These are phyloP conservation scores for Pseudogymnoascus sp. DNA, from an alignment of 2,329 filamentous ascomycete species.

Conservation along the genomic window DNA sequence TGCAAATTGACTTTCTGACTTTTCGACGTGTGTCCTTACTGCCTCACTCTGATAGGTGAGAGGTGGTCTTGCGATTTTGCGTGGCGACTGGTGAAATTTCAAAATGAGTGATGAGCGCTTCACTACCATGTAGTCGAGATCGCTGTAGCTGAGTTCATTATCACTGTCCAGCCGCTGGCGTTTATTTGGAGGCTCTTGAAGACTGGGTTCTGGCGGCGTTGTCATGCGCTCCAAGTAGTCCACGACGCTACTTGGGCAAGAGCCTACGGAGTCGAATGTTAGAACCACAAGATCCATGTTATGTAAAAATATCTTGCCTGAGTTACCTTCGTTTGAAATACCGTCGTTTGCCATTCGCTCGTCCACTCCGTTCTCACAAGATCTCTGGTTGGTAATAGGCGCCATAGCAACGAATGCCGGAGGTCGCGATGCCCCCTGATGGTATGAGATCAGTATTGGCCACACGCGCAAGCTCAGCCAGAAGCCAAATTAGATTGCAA, in stretches of 20 bases:
- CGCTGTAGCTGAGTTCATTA: slow-evolving; percentile 11
- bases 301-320: not conserved
- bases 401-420: not conserved
- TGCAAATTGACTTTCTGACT: not conserved
- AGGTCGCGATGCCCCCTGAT: not conserved
- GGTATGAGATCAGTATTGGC: not conserved
- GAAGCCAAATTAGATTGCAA: not conserved
- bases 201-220: slow-evolving; percentile 19
- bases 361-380: not conserved
- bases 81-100: slow-evolving; percentile 13
- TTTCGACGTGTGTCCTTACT: not conserved
- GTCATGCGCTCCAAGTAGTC: slow-evolving; percentile 15
- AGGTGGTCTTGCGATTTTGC: slow-evolving; percentile 14
- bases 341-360: not conserved
- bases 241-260: slow-evolving; percentile 11
- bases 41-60: slow-evolving; percentile 15
- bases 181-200: not conserved
- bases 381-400: not conserved
- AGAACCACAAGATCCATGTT: slow-evolving; percentile 12
- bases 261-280: slow-evolving; percentile 17
- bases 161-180: not conserved
- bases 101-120: slow-evolving; percentile 18
- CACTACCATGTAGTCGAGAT: slow-evolving; percentile 21
- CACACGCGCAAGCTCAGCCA: not conserved
- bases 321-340: not conserved